Percentiles rank a stretch among this genome's conserved stretches.
phyloP scores from a whole-genome alignment of 1,284 basidiomycete species.

The Fomitiporia mediterranea region DNA sequence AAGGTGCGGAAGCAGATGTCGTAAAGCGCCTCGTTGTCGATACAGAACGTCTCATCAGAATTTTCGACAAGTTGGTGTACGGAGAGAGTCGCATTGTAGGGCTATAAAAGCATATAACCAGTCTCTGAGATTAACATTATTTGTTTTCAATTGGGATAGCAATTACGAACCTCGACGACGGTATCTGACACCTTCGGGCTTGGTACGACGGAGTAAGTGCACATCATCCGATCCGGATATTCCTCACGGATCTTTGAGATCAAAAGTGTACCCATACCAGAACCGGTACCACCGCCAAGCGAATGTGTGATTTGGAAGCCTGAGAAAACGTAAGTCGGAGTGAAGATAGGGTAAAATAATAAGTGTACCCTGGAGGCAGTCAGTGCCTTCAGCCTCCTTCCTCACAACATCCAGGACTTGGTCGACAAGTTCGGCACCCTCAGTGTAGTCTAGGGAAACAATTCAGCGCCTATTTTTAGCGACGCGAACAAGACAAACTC shows the following conservation, averaged over 20 bases:
- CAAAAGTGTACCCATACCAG: constrained; percentile 80
- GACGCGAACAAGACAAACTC: constrained; percentile 35
- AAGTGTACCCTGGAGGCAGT: constrained; percentile 90
- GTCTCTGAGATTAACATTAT: constrained; percentile 30
- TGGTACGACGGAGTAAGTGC: constrained; percentile 91
- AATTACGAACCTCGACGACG: background rate
- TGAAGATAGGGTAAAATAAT: constrained; percentile 91
- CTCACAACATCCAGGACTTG: constrained; percentile 72
- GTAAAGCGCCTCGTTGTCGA: constrained; percentile 97
- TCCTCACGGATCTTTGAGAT: constrained; percentile 87
- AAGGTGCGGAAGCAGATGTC: constrained; percentile 98
- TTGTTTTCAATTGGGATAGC: background rate
- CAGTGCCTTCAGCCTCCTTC: constrained; percentile 77
- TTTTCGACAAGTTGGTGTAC: constrained; percentile 91
- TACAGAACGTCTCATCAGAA: constrained; percentile 84
- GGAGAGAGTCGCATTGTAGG: constrained; percentile 89
- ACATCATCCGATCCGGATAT: constrained; percentile 89
- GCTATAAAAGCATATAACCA: constrained; percentile 96
- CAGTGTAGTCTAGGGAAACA: constrained; percentile 71
- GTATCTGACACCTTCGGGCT: constrained; percentile 65
- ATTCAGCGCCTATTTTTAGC: constrained; percentile 10
- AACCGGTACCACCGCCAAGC: constrained; percentile 92
- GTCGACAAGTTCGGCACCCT: constrained; percentile 93
- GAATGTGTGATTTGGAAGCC: constrained; percentile 91
- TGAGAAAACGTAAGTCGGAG: background rate